Conservation (phyloP, 73 alveolate genomes). For the Paramecium pentaurelia region DNA sequence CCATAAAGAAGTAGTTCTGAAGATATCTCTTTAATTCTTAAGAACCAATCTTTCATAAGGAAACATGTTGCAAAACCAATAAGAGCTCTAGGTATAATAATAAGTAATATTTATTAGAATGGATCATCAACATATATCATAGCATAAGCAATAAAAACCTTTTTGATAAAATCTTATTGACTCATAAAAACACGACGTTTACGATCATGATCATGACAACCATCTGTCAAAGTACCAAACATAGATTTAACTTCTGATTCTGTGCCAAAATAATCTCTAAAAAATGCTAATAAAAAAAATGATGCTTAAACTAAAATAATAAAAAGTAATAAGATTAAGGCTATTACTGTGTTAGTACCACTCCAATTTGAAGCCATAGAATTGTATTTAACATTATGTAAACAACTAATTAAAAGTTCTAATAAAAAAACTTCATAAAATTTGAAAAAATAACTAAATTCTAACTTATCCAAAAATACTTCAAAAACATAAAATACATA, state of each 20-base stretch:
- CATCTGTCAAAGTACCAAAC: constrained; percentile 44
- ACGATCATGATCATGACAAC: not conserved
- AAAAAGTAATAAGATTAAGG: not conserved
- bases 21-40: not conserved
- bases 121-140: constrained; percentile 27
- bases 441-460: constrained; percentile 17
- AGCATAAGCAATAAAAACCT: constrained; percentile 25
- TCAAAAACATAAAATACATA: not conserved
- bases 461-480: constrained; percentile 32
- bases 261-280: constrained; percentile 3
- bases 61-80: not conserved
- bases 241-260: not conserved
- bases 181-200: not conserved
- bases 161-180: not conserved
- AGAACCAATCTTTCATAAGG: not conserved
- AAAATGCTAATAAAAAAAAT: not conserved
- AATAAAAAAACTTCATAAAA: constrained; percentile 28
- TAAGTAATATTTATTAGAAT: not conserved
- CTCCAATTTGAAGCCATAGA: constrained; percentile 30
- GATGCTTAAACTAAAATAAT: not conserved
- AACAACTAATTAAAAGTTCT: not conserved
- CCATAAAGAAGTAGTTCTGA: constrained; percentile 16
- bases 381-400: not conserved
- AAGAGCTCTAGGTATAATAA: constrained; percentile 5
- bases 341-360: constrained; percentile 35